phyloP scores from a whole-genome alignment of 345 rosid genomes.

The Hibiscus trionum region DNA sequence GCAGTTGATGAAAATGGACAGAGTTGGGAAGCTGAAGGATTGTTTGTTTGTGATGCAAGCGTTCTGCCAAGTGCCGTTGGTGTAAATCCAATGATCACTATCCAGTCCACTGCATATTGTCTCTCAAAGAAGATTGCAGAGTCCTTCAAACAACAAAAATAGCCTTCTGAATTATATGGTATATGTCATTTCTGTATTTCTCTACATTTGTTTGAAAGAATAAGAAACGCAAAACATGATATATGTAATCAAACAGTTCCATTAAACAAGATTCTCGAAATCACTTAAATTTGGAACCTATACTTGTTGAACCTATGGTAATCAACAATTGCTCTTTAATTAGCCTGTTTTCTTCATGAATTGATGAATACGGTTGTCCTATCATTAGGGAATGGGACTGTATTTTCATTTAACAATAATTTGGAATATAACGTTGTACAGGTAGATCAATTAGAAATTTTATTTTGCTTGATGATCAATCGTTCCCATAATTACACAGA shows the following conservation, averaged over 20 bases:
- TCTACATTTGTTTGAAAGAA: background rate
- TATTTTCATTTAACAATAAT: background rate
- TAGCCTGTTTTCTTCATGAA: background rate
- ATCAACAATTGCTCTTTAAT: too few relatives aligned
- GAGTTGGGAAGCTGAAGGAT: slow-evolving; percentile 55
- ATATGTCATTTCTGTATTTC: background rate
- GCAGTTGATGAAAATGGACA: slow-evolving; percentile 48
- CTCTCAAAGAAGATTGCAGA: slow-evolving; percentile 41
- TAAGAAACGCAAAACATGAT: background rate
- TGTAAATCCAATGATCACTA: slow-evolving; percentile 68
- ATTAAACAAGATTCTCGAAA: too few relatives aligned
- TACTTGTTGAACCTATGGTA: too few relatives aligned
- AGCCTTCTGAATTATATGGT: slow-evolving; percentile 4
- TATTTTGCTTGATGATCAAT: background rate
- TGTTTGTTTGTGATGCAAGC: slow-evolving; percentile 56
- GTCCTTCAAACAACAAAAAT: slow-evolving; percentile 16
- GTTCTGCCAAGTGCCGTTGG: slow-evolving; percentile 57
- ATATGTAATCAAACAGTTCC: background rate
- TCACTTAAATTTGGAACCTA: too few relatives aligned
- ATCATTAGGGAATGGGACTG: background rate
- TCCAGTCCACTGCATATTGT: slow-evolving; percentile 61
- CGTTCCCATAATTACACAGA: slow-evolving; percentile 9
- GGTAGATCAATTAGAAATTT: background rate
- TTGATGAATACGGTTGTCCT: background rate
- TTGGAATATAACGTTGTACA: background rate